These are phyloP conservation scores for Podospora pseudocomata DNA, from an alignment of 495 filamentous ascomycete species.

Conservation along the genomic window DNA sequence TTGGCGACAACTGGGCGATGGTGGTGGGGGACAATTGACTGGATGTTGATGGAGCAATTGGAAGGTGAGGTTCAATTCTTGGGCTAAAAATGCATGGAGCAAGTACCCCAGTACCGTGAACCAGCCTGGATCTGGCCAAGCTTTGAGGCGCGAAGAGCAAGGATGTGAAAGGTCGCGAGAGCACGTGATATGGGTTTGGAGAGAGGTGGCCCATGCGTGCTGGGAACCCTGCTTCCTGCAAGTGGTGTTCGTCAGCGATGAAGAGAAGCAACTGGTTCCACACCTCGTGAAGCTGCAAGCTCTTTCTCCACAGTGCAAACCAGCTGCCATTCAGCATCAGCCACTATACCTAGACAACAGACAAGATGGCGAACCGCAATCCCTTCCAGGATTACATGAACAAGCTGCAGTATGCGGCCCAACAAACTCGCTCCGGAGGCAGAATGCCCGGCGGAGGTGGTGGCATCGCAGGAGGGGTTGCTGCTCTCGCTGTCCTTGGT, in stretches of 20 bases:
- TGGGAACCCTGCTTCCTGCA: neutral
- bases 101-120: neutral
- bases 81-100: neutral
- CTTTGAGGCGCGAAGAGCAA: neutral
- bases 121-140: neutral
- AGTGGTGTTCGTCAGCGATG: conserved; percentile 5
- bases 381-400: conserved; percentile 45
- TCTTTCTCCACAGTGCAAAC: conserved; percentile 23
- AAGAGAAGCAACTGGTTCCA: conserved; percentile 1
- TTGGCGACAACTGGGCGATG: neutral
- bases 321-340: conserved; percentile 12
- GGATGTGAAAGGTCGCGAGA: neutral
- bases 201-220: conserved; percentile 3
- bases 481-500: conserved; percentile 52
- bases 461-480: conserved; percentile 31
- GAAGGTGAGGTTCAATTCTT: neutral
- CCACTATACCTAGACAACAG: conserved; percentile 5
- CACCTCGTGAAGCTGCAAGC: conserved; percentile 14
- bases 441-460: conserved; percentile 29
- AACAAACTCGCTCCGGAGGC: conserved; percentile 25
- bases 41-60: neutral
- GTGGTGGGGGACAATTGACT: neutral
- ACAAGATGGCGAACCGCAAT: conserved; percentile 48
- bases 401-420: conserved; percentile 30
- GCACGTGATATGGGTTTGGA: neutral